A percentile compares a stretch with the other conserved stretches of the same genome.
phyloP scores from a whole-genome alignment of 352 stramenopile species.

The Pelagophyceae sp. region DNA sequence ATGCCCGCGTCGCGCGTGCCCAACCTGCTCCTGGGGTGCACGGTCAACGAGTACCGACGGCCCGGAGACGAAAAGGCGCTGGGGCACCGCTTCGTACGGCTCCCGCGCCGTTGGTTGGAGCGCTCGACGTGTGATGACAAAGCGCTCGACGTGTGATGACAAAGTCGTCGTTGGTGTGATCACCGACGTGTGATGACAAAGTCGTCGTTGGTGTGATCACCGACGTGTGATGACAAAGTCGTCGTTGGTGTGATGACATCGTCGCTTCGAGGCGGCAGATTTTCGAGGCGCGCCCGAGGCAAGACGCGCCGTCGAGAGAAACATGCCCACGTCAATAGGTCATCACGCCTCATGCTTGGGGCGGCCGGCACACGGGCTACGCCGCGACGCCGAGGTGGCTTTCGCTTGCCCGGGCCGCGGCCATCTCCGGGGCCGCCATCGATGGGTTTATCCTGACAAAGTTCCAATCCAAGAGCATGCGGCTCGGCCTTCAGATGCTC shows the following conservation, averaged over 20 bases:
- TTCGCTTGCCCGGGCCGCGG: not conserved
- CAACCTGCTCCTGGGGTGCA: not conserved
- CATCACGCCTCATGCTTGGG: not conserved
- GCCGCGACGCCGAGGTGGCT: not conserved
- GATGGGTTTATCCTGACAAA: not conserved
- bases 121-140: no score
- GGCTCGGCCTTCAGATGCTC: not conserved
- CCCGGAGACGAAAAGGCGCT: not conserved
- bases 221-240: no score
- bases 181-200: no score
- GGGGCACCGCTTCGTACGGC: not conserved
- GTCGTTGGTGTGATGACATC: no score
- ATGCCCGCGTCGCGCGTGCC: not conserved
- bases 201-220: no score
- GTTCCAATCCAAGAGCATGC: constrained; percentile 2
- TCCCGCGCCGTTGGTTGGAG: no score
- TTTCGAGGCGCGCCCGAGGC: no score
- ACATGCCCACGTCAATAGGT: no score
- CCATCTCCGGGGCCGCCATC: constrained; percentile 3
- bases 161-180: no score
- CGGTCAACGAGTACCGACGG: constrained; percentile 11
- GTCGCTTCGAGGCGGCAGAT: no score
- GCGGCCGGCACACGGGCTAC: constrained; percentile 6
- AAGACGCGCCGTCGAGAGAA: no score
- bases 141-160: no score